Base-by-base conservation (phyloP, 2,329 filamentous ascomycete species). In the Capronia americana region DNA sequence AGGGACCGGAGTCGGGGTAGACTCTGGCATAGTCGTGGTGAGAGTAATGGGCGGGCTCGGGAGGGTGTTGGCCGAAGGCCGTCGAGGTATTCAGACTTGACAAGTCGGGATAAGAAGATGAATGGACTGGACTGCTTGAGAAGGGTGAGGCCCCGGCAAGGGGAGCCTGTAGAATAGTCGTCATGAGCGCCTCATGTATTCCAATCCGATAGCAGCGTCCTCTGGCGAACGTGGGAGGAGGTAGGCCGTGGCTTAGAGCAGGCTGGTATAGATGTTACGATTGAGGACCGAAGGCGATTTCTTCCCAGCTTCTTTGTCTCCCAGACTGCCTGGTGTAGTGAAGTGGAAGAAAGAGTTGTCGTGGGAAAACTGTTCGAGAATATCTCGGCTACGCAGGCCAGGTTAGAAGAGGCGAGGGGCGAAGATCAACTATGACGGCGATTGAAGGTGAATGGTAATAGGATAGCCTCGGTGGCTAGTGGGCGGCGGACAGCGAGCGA, bases 161-260 rank as follows among this genome's bases (percentile, higher is more conserved):
- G 66, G 76, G 73, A 66, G 71, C 67, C 44, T 75, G 67, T 64
- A 79, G 69, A 61, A 78, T 66, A 58, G 76, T 75, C 63, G 78
- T 76, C 79, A 80, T 80, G 61, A 69, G 64, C 41, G 60, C 57
- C 55, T 67, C 69, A 70, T 70, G 56, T 30, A 60, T 70, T 48
- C 34, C 50, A 30, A 28, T 54, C n/a, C 14, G 23, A 24, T 23
- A 32, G 60, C 8, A 23, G 60, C 8, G 11, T 46, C 14, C 32
- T 1, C 53, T 56, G 26, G 17, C 53, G n/a, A 54, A 38, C 34
- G 56, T 23, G 12, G 38, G 46, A 61, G 41, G 20, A 34, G 7
- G 46, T 34, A 53, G 48, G 32, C 12, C 24, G 28, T 55, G 26
- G 3, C 51, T 12, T 28, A 17, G 28, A 55, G 17, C 26, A 20